Conservation (phyloP, 2,329 filamentous ascomycete genomes). For the Thielaviopsis ethacetica region DNA sequence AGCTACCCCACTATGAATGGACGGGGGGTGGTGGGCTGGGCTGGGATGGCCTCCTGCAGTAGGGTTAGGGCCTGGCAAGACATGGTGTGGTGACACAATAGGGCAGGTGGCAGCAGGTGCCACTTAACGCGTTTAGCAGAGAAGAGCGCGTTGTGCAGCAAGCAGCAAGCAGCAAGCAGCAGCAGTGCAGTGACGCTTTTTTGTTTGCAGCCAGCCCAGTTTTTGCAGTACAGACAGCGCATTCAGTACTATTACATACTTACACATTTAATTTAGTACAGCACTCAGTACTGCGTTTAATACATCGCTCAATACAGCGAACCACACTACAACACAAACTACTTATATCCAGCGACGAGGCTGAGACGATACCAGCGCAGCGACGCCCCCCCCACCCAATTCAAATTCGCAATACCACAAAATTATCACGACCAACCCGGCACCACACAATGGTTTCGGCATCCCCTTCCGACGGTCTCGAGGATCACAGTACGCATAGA, state of each 20-base stretch:
- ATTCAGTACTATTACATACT: too few relatives aligned
- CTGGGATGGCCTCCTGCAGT: not conserved
- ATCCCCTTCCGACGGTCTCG: conserved; percentile 6
- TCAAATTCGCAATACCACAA: not conserved
- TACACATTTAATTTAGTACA: too few relatives aligned
- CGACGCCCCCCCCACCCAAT: too few relatives aligned
- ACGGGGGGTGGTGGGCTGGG: not conserved
- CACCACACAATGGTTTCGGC: not conserved
- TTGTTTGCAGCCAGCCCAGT: not conserved
- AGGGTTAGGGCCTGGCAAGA: not conserved
- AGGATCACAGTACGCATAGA: conserved; percentile 6
- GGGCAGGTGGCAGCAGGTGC: not conserved
- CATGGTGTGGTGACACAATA: not conserved
- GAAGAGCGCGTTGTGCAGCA: not conserved
- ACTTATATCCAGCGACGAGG: not conserved
- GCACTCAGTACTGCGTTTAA: too few relatives aligned
- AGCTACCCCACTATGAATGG: not conserved
- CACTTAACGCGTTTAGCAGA: not conserved
- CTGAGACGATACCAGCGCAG: not conserved
- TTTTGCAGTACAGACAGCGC: not conserved
- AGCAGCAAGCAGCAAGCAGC: too few relatives aligned
- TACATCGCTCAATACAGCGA: too few relatives aligned
- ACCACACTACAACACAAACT: too few relatives aligned
- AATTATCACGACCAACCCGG: not conserved
- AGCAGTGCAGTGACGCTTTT: not conserved